phyloP scores from a whole-genome alignment of 2,329 filamentous ascomycete species.

The Microdochium nivale region DNA sequence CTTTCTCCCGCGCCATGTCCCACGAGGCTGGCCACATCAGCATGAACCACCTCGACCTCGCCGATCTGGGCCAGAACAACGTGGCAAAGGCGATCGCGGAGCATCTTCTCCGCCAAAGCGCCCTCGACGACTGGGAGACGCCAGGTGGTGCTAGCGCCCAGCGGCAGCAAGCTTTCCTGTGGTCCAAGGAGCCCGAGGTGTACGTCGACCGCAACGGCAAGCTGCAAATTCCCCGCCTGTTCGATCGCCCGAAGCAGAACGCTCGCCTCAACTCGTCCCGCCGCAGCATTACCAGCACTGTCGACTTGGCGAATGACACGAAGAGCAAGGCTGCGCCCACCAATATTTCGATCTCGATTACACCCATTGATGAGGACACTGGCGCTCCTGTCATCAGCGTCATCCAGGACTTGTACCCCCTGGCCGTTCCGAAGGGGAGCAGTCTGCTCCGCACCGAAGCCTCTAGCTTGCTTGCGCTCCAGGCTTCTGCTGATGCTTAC shows the following conservation, averaged over 20 bases:
- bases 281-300: slow-evolving; percentile 1
- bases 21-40: slow-evolving; percentile 8
- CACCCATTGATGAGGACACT: not conserved
- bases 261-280: slow-evolving; percentile 4
- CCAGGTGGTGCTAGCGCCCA: not conserved
- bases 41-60: slow-evolving; percentile 11
- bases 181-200: slow-evolving; percentile 6
- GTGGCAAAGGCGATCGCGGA: slow-evolving; percentile 3
- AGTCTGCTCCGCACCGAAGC: not conserved
- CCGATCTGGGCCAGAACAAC: not conserved
- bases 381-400: not conserved
- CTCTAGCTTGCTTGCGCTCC: slow-evolving; percentile 2
- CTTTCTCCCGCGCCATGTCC: slow-evolving; percentile 2
- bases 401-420: not conserved
- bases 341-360: slow-evolving; percentile 1
- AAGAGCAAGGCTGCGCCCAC: not conserved
- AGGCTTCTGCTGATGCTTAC: not conserved
- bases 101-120: slow-evolving; percentile 8
- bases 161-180: slow-evolving; percentile 1
- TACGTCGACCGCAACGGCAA: slow-evolving; percentile 2
- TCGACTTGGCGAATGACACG: not conserved
- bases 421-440: not conserved
- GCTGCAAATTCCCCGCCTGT: slow-evolving; percentile 3
- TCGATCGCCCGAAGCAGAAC: slow-evolving; percentile 1
- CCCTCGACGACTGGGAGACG: slow-evolving; percentile 5